Conservation (phyloP, 768 basidiomycete species). For the Mrakia gelida region DNA sequence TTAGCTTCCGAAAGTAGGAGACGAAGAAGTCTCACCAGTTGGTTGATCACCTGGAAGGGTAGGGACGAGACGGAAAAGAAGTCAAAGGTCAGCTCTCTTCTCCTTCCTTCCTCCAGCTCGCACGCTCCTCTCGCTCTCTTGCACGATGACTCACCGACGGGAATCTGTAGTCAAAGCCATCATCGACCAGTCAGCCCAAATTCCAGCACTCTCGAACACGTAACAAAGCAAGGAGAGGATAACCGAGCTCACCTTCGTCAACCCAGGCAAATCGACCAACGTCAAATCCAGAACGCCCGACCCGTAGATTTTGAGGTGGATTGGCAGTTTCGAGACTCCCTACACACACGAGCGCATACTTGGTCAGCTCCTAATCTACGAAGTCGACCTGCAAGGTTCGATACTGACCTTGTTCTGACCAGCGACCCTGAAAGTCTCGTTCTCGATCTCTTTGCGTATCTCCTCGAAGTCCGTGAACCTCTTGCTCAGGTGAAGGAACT, state of each 20-base stretch:
- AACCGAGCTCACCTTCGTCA: conserved; percentile 74
- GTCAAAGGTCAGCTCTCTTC: not conserved
- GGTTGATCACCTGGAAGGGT: conserved; percentile 4
- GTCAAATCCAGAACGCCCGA: conserved; percentile 94
- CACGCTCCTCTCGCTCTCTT: not conserved
- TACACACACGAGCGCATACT: conserved; percentile 5
- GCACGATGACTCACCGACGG: conserved; percentile 54
- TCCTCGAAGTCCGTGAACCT: conserved; percentile 94
- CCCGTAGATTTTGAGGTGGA: conserved; percentile 91
- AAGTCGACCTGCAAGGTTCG: not conserved
- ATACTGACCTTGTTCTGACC: conserved; percentile 79
- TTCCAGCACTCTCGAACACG: not conserved
- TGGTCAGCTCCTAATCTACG: not conserved
- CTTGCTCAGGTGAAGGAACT: conserved; percentile 94
- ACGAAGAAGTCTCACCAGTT: not conserved
- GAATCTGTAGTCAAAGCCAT: conserved; percentile 57
- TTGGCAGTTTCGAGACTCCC: conserved; percentile 92
- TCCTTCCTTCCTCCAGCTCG: not conserved
- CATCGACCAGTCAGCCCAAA: not conserved
- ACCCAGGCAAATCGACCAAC: conserved; percentile 88
- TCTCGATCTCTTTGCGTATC: conserved; percentile 92
- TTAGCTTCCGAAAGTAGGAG: not conserved
- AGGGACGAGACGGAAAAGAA: not conserved
- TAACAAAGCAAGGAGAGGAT: not conserved
- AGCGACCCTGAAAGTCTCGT: conserved; percentile 93